phyloP scores from a whole-genome alignment of 129 eudicot genomes.

The Tagetes patula region DNA sequence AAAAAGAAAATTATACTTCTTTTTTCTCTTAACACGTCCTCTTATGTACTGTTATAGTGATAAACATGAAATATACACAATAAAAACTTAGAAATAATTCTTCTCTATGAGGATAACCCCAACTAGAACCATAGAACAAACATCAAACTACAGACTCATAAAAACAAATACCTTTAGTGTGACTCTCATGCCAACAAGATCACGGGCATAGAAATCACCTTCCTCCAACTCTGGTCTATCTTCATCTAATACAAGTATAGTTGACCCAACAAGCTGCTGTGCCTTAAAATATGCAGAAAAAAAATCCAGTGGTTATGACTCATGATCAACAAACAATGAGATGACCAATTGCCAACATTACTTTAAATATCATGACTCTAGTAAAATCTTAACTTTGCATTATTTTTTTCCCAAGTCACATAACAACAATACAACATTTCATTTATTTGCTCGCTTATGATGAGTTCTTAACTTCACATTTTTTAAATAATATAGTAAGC shows the following conservation, averaged over 20 bases:
- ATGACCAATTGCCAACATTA: not conserved
- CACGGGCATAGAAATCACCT: slow-evolving; percentile 88
- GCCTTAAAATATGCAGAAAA: slow-evolving; percentile 48
- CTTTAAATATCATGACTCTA: slow-evolving; percentile 11
- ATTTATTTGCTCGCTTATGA: not conserved
- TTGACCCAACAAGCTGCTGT: slow-evolving; percentile 83
- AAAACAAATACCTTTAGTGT: slow-evolving; percentile 66
- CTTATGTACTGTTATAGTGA: slow-evolving; percentile 6
- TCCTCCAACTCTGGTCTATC: slow-evolving; percentile 90
- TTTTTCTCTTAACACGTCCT: not conserved
- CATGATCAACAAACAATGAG: slow-evolving; percentile 8
- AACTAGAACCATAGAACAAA: slow-evolving; percentile 3
- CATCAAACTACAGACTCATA: not conserved
- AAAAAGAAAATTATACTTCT: not conserved
- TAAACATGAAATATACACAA: not conserved
- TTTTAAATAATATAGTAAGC: slow-evolving; percentile 8
- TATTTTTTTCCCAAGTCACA: not conserved
- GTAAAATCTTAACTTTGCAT: slow-evolving; percentile 11
- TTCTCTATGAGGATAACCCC: slow-evolving; percentile 1
- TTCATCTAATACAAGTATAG: slow-evolving; percentile 68
- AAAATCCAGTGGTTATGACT: slow-evolving; percentile 4
- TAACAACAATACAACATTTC: not conserved
- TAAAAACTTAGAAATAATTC: slow-evolving; percentile 5
- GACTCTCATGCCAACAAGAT: slow-evolving; percentile 90
- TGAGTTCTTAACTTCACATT: slow-evolving; percentile 4